Evolutionary conservation across 2,329 filamentous ascomycete species (phyloP).

Genomic region (Arthrinium puccinioides): DNA sequence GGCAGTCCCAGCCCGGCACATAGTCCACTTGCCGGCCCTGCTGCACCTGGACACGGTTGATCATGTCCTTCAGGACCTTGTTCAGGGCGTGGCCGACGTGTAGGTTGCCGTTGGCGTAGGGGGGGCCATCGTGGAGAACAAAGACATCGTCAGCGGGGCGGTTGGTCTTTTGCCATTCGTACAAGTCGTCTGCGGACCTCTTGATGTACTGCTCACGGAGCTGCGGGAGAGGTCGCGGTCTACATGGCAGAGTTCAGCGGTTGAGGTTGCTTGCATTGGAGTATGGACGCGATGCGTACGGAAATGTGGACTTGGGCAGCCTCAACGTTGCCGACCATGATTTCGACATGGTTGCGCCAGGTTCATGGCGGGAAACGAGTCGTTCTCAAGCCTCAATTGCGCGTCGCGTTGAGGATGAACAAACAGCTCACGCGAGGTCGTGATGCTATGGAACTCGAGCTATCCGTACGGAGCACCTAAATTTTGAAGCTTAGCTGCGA

Average conservation of each 20-base stretch:
- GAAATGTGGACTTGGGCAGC: slow-evolving; percentile 68
- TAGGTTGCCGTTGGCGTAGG: slow-evolving; percentile 88
- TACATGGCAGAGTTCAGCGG: slow-evolving; percentile 21
- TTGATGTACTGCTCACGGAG: slow-evolving; percentile 55
- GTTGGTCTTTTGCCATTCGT: slow-evolving; percentile 70
- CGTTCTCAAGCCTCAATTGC: too few relatives aligned
- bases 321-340: slow-evolving; percentile 68
- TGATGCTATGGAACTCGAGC: too few relatives aligned
- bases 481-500: too few relatives aligned
- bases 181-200: slow-evolving; percentile 79
- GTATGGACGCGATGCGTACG: slow-evolving; percentile 36
- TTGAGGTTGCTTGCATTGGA: background rate
- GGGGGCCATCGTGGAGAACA: slow-evolving; percentile 87
- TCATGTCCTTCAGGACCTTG: slow-evolving; percentile 94
- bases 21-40: slow-evolving; percentile 73
- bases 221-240: slow-evolving; percentile 43
- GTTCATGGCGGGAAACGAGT: slow-evolving; percentile 5
- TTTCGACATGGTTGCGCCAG: slow-evolving; percentile 7
- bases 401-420: too few relatives aligned
- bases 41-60: slow-evolving; percentile 72
- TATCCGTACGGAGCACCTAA: too few relatives aligned
- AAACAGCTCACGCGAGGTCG: too few relatives aligned
- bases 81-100: slow-evolving; percentile 95
- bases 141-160: slow-evolving; percentile 55
- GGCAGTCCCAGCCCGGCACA: slow-evolving; percentile 94